Evolutionary conservation across 163 green algal genomes (phyloP), one percentile per base, ranked within the genome.

Genomic region (Scenedesmus sp.): DNA sequence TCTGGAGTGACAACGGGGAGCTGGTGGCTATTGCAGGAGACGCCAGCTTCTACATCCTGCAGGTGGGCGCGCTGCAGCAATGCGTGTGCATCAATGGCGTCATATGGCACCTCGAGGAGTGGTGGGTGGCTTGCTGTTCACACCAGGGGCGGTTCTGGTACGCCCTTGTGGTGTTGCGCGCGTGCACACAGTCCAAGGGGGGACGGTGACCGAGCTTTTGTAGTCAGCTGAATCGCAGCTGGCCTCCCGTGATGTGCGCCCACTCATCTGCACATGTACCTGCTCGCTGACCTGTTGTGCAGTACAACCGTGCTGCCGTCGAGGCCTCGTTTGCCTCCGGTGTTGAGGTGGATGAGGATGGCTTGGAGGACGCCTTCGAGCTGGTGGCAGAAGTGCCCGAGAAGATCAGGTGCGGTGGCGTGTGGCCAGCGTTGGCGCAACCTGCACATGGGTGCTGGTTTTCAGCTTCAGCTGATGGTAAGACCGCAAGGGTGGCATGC

Each of bases 281-380:
- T 46, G 72, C 72, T 51, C n/a, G 35, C n/a, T 76, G 72, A 42
- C n/a, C 12, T 30, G 0, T 78, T 0, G 10, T 80, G 40, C 85
- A 89, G 85, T 89, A 82, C 49, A 85, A 90, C 73, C 83, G 89
- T 15, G 90, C 89, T 13, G 92, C 91, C 13, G 89, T 95, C 3
- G 90, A 93, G 12, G 91, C 89, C 30, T 86, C 88, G 18, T 88
- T 95, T 70, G 89, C 88, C 7, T 78, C n/a, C 40, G 91, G 80
- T 51, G 53, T 59, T 22, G 90, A 51, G 33, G 51, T 92, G 33
- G 92, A 93, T n/a, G 90, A 93, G 46, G 97, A 99, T 65, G 98
- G 98, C 53, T 94, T 99, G 15, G 97, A 99, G 78, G 97, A 99
- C 46, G 96, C 97, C 0, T 99, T 99, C 93, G 98, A 99, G 90